phyloP scores from a whole-genome alignment of 176 grass and related monocot species.

The Eragrostis nindensis region DNA sequence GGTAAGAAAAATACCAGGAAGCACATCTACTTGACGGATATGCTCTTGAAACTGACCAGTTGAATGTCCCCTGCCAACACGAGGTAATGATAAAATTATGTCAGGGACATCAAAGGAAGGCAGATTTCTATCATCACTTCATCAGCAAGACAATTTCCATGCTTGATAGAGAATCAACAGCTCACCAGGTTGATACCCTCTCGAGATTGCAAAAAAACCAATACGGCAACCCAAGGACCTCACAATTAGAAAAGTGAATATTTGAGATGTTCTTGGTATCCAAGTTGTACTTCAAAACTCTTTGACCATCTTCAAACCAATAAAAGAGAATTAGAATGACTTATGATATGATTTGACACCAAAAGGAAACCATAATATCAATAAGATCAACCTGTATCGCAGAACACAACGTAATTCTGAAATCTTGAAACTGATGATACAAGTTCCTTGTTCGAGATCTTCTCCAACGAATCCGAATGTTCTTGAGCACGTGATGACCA shows the following conservation, averaged over 20 bases:
- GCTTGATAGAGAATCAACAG: conserved; percentile 35
- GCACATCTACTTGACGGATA: conserved; percentile 56
- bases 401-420: conserved; percentile 60
- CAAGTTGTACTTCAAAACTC: conserved; percentile 62
- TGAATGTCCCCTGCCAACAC: conserved; percentile 50
- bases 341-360: conserved; percentile 6
- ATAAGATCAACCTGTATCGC: conserved; percentile 72
- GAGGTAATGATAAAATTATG: conserved; percentile 17
- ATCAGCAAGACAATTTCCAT: conserved; percentile 9
- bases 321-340: conserved; percentile 4
- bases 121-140: conserved; percentile 22
- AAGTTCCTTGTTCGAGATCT: conserved; percentile 45
- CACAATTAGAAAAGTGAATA: conserved; percentile 75
- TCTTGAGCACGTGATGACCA: conserved; percentile 28
- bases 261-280: conserved; percentile 55
- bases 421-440: conserved; percentile 80
- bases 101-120: conserved; percentile 13
- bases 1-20: conserved; percentile 65
- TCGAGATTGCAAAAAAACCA: conserved; percentile 76
- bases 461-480: conserved; percentile 44
- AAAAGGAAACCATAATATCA: conserved; percentile 11
- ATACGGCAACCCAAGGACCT: conserved; percentile 75
- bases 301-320: conserved; percentile 73
- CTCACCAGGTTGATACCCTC: conserved; percentile 72
- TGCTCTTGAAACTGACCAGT: conserved; percentile 53